phyloP scores from a whole-genome alignment of 192 early-diverging fungal species.

The Coemansia sp. region DNA sequence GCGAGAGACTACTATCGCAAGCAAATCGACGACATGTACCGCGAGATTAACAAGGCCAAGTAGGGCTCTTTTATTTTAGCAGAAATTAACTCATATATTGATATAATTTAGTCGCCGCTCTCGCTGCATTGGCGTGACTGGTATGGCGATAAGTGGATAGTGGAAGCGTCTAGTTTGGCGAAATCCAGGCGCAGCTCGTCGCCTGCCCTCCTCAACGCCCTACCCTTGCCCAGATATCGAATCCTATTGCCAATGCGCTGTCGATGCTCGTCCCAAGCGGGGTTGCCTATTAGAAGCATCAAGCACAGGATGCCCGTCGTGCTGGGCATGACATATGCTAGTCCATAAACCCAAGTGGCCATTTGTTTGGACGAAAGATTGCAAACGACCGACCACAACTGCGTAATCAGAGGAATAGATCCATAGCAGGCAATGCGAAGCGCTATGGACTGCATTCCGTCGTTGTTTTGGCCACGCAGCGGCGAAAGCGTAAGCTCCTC shows the following conservation, averaged over 20 bases:
- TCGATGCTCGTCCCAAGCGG: constrained; percentile 18
- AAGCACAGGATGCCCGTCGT: constrained; percentile 23
- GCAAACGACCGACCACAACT: constrained; percentile 21
- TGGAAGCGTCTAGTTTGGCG: constrained; percentile 29
- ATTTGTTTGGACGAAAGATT: constrained; percentile 1
- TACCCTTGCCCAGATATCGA: not conserved
- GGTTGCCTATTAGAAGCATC: constrained; percentile 13
- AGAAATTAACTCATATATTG: too few relatives aligned
- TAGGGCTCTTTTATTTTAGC: not conserved
- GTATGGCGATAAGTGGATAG: constrained; percentile 44
- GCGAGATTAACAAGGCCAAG: constrained; percentile 11
- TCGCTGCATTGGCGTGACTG: constrained; percentile 28
- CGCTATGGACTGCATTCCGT: not conserved
- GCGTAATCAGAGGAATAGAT: constrained; percentile 12
- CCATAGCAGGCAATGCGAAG: constrained; percentile 12
- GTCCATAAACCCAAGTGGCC: constrained; percentile 19
- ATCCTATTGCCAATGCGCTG: not conserved
- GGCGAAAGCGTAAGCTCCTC: constrained; percentile 1
- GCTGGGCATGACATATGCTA: constrained; percentile 13
- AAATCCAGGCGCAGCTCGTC: constrained; percentile 26
- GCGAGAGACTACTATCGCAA: constrained; percentile 65
- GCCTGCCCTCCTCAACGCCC: not conserved
- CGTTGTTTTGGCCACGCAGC: not conserved
- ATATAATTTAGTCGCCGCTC: not conserved
- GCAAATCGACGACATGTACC: constrained; percentile 65